Conservation (phyloP, 2,329 filamentous ascomycete species). For the Ascomycota sp. region DNA sequence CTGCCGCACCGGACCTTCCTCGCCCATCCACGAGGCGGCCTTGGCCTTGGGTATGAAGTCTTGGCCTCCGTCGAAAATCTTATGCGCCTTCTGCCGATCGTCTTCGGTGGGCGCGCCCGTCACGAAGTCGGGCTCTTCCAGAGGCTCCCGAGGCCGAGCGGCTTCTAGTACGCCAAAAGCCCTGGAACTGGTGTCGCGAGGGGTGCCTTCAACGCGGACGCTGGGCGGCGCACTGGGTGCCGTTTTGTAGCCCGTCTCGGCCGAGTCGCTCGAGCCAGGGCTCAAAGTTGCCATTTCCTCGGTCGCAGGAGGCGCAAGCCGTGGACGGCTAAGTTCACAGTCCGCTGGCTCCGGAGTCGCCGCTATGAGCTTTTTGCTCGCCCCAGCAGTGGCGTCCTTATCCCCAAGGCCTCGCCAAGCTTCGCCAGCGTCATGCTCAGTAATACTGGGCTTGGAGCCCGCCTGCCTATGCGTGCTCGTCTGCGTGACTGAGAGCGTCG, state of each 20-base stretch:
- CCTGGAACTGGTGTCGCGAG: constrained; percentile 19
- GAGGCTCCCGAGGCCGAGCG: constrained; percentile 16
- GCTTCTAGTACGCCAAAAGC: constrained; percentile 11
- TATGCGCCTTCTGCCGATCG: constrained; percentile 57
- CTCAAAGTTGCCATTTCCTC: constrained; percentile 15
- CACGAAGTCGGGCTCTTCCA: constrained; percentile 38
- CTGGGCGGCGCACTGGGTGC: constrained; percentile 22
- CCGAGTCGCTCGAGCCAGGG: constrained; percentile 13
- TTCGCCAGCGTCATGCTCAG: constrained; percentile 1
- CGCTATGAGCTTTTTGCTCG: constrained; percentile 7
- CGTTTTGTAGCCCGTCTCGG: constrained; percentile 19
- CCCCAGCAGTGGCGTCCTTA: constrained; percentile 10
- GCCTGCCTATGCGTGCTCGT: not conserved
- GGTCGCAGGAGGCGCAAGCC: constrained; percentile 20
- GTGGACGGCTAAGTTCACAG: constrained; percentile 10
- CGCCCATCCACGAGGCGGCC: constrained; percentile 77
- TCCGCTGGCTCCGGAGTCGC: constrained; percentile 8
- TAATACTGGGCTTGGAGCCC: constrained; percentile 1
- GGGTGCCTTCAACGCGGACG: constrained; percentile 21
- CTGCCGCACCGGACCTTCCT: constrained; percentile 40
- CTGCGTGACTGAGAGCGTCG: constrained; percentile 3
- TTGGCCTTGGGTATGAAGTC: constrained; percentile 60
- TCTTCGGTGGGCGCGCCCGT: constrained; percentile 41
- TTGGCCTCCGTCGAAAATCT: constrained; percentile 71
- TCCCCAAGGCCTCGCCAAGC: no score